Percentiles rank a stretch among this genome's conserved stretches.
Evolutionary conservation across 139 green algal genomes (phyloP).

Genomic region (Chlorella sp.): DNA sequence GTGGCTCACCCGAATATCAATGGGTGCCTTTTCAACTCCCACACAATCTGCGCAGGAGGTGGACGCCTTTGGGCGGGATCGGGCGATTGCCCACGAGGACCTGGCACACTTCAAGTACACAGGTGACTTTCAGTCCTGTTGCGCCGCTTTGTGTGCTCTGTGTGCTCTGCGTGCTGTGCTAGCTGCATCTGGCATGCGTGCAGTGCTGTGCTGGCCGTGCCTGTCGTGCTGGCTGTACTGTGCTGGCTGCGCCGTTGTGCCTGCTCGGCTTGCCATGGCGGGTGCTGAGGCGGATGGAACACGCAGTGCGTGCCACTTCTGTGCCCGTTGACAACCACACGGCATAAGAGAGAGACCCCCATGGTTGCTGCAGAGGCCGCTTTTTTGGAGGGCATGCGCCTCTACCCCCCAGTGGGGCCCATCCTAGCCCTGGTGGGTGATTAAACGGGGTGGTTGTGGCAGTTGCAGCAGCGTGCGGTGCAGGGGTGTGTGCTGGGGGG

Average conservation of each 20-base stretch:
- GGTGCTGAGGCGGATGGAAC: no score
- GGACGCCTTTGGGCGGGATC: slow-evolving; percentile 43
- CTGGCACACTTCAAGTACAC: slow-evolving; percentile 48
- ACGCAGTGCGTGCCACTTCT: background rate
- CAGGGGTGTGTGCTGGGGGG: background rate
- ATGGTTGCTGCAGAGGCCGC: slow-evolving; percentile 38
- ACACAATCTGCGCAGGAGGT: slow-evolving; percentile 31
- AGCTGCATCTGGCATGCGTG: background rate
- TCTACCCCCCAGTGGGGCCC: slow-evolving; percentile 60
- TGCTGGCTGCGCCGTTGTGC: no score
- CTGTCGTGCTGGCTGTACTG: background rate
- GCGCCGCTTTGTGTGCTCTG: background rate
- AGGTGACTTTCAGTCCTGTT: no score
- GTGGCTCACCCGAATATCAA: no score
- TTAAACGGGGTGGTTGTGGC: background rate
- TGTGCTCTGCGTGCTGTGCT: background rate
- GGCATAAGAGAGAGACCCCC: background rate
- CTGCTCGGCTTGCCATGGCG: no score
- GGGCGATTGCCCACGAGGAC: slow-evolving; percentile 33
- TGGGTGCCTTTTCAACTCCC: background rate
- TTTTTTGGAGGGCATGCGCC: slow-evolving; percentile 60
- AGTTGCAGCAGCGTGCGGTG: no score
- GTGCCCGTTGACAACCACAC: background rate
- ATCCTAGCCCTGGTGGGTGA: slow-evolving; percentile 26
- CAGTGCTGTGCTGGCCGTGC: background rate